Conservation (phyloP, 2,329 filamentous ascomycete species). For the Lachnellula arida region DNA sequence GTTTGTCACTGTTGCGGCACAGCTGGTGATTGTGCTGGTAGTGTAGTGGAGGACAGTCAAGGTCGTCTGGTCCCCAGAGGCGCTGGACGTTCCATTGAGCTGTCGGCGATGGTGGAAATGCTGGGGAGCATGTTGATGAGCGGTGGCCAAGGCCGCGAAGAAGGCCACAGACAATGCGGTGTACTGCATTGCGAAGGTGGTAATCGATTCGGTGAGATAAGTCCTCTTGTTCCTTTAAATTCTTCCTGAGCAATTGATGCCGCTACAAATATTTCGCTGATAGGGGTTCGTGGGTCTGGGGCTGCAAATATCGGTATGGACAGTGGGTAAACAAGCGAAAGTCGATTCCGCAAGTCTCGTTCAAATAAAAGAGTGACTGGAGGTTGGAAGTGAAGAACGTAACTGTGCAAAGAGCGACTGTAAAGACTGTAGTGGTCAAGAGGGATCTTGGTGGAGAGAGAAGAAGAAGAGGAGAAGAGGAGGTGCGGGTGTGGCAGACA, state of each 20-base stretch:
- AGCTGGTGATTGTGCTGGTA: slow-evolving; percentile 35
- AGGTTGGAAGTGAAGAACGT: slow-evolving; percentile 26
- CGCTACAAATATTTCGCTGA: slow-evolving; percentile 6
- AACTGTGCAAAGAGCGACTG: slow-evolving; percentile 26
- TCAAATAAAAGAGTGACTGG: slow-evolving; percentile 31
- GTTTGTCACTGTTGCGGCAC: slow-evolving; percentile 37
- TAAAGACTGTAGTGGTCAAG: slow-evolving; percentile 30
- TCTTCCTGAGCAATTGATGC: slow-evolving; percentile 26
- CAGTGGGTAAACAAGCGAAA: slow-evolving; percentile 28
- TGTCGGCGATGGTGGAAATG: slow-evolving; percentile 28
- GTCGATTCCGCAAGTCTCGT: slow-evolving; percentile 30
- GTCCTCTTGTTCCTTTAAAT: slow-evolving; percentile 4
- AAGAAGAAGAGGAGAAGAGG: slow-evolving; percentile 11
- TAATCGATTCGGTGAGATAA: slow-evolving; percentile 10
- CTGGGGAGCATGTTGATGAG: slow-evolving; percentile 22
- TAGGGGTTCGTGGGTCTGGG: background rate
- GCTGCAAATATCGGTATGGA: slow-evolving; percentile 14
- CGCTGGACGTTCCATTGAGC: slow-evolving; percentile 18
- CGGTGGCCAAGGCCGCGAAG: slow-evolving; percentile 33
- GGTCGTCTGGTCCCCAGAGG: slow-evolving; percentile 32
- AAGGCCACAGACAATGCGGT: slow-evolving; percentile 25
- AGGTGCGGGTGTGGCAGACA: slow-evolving; percentile 11
- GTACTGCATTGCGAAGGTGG: slow-evolving; percentile 27
- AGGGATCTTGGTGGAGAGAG: slow-evolving; percentile 25
- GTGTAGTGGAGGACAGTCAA: slow-evolving; percentile 34